A percentile compares a stretch with the other conserved stretches of the same genome.
Evolutionary conservation across 2,329 filamentous ascomycete genomes (phyloP).

Genomic region (Remersonia thermophila): DNA sequence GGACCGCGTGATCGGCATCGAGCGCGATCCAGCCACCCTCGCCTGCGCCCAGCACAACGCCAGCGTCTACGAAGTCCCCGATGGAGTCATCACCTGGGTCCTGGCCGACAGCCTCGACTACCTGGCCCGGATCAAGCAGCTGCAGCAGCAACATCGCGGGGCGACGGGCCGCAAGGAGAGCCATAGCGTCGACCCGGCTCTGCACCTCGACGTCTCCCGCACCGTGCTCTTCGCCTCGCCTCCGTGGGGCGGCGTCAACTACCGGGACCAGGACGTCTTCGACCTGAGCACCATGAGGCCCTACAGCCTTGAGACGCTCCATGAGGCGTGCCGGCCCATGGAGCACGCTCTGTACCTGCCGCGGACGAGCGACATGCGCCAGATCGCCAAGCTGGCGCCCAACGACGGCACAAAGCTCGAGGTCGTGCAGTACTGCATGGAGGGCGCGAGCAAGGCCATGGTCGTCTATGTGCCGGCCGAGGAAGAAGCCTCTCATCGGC

Average conservation of each 20-base stretch:
- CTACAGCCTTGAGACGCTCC: slow-evolving; percentile 57
- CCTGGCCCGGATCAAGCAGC: slow-evolving; percentile 30
- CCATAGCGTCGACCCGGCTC: slow-evolving; percentile 22
- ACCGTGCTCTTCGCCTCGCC: slow-evolving; percentile 46
- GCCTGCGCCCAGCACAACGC: slow-evolving; percentile 91
- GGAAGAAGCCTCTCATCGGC: background rate
- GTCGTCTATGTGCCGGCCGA: slow-evolving; percentile 45
- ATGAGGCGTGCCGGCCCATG: slow-evolving; percentile 46
- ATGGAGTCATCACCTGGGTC: slow-evolving; percentile 65
- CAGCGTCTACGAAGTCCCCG: slow-evolving; percentile 64
- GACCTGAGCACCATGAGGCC: slow-evolving; percentile 79
- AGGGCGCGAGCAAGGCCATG: slow-evolving; percentile 74
- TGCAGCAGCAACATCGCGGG: no score
- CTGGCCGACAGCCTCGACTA: slow-evolving; percentile 76
- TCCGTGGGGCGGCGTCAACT: slow-evolving; percentile 48
- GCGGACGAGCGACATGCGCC: slow-evolving; percentile 68
- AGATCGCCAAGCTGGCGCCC: slow-evolving; percentile 50
- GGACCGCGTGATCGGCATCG: slow-evolving; percentile 76
- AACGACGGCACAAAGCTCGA: slow-evolving; percentile 46
- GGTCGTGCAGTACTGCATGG: slow-evolving; percentile 82
- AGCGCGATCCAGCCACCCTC: slow-evolving; percentile 67
- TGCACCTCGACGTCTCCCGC: slow-evolving; percentile 29
- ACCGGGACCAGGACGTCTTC: slow-evolving; percentile 55
- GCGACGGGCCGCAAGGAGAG: background rate
- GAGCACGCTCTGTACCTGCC: slow-evolving; percentile 70